phyloP scores from a whole-genome alignment of 768 basidiomycete genomes.

The Suillus cothurnatus region DNA sequence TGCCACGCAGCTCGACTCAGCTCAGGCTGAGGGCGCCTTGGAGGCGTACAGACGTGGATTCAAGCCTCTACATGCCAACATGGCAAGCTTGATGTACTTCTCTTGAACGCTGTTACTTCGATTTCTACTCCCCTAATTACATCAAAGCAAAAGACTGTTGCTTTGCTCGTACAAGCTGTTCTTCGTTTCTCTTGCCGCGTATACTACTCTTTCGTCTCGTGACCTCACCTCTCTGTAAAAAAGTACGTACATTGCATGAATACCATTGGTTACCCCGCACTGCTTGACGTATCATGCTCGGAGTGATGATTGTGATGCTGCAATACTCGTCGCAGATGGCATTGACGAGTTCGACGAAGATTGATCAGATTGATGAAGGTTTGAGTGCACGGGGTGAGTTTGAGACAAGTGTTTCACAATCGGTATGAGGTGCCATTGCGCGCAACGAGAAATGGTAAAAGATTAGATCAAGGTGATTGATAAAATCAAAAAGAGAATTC shows the following conservation, averaged over 20 bases:
- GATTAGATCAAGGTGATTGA: not conserved
- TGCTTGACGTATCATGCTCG: not conserved
- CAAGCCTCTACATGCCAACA: constrained; percentile 55
- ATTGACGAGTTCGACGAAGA: not conserved
- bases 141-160: not conserved
- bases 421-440: not conserved
- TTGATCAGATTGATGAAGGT: not conserved
- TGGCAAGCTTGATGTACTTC: constrained; percentile 61
- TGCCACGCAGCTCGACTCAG: constrained; percentile 48
- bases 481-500: not conserved
- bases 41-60: constrained; percentile 55
- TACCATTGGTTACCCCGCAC: not conserved
- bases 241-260: not conserved
- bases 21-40: constrained; percentile 42
- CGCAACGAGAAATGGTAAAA: not conserved
- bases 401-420: not conserved
- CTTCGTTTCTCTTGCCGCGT: not conserved
- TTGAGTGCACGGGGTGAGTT: not conserved
- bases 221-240: not conserved
- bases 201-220: not conserved
- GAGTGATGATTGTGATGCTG: not conserved
- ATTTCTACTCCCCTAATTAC: not conserved
- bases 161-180: not conserved
- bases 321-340: not conserved
- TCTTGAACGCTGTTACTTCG: constrained; percentile 34